Percentiles rank a stretch among this genome's conserved stretches.
phyloP scores from a whole-genome alignment of 768 basidiomycete species.

The Clavulina sp. region DNA sequence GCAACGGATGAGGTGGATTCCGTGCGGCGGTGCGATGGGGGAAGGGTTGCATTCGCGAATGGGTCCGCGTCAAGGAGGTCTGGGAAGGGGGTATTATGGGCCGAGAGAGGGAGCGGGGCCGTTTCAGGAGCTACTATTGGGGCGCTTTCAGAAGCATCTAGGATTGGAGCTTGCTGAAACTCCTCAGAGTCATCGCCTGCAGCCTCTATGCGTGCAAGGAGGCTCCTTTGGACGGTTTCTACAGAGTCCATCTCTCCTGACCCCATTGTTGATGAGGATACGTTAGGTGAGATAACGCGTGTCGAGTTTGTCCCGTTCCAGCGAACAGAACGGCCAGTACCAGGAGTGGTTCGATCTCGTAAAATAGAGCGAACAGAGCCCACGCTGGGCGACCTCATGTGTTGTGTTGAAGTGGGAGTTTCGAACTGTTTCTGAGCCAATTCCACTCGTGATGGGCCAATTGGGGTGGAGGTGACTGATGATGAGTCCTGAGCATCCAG shows the following conservation, averaged over 20 bases:
- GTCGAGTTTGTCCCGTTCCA: not conserved
- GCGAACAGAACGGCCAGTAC: constrained; percentile 1
- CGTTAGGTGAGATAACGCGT: not conserved
- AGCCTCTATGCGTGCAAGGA: not conserved
- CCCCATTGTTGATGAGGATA: not conserved
- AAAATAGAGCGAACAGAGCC: constrained; percentile 5
- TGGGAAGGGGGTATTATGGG: no score
- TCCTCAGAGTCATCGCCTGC: not conserved
- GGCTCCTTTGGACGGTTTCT: not conserved
- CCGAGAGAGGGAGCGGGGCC: not conserved
- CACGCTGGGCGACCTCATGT: not conserved
- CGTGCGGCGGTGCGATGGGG: not conserved
- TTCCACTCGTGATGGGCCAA: no score
- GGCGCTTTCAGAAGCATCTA: no score
- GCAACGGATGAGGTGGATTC: not conserved
- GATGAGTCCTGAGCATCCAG: no score
- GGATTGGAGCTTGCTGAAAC: not conserved
- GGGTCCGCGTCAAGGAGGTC: not conserved
- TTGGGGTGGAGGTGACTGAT: no score
- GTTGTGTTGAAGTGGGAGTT: no score
- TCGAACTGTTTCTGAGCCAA: no score
- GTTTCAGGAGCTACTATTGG: not conserved
- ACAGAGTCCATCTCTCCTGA: not conserved
- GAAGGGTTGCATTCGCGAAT: not conserved
- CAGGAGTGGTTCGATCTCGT: not conserved